These are phyloP conservation scores for Penicillium paxilli DNA, from an alignment of 495 filamentous ascomycete genomes.

Conservation along the genomic window DNA sequence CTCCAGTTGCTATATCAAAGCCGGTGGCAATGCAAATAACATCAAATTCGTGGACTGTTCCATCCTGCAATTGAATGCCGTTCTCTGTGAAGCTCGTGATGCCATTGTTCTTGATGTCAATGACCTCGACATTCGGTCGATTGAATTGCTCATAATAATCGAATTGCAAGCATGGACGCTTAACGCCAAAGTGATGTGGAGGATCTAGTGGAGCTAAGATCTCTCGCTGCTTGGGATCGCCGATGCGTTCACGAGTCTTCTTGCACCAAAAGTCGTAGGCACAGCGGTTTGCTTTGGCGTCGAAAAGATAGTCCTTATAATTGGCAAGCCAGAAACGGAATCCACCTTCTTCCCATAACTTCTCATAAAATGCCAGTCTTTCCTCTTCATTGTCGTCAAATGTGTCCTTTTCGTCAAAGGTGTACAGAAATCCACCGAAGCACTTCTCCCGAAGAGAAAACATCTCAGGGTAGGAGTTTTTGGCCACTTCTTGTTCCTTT, in stretches of 20 bases:
- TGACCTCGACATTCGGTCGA: constrained; percentile 52
- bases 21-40: constrained; percentile 54
- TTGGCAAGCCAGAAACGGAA: constrained; percentile 54
- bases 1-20: constrained; percentile 52
- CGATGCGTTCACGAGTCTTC: constrained; percentile 51
- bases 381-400: constrained; percentile 50
- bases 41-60: constrained; percentile 45
- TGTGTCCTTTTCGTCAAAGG: constrained; percentile 46
- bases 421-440: constrained; percentile 18
- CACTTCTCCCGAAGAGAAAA: constrained; percentile 5
- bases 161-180: constrained; percentile 53
- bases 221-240: constrained; percentile 47
- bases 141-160: constrained; percentile 62
- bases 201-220: constrained; percentile 51
- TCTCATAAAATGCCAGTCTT: constrained; percentile 47
- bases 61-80: constrained; percentile 45
- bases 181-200: constrained; percentile 55
- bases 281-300: constrained; percentile 47
- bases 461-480: constrained; percentile 8
- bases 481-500: constrained; percentile 3
- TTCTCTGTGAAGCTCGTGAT: constrained; percentile 44
- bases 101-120: constrained; percentile 50
- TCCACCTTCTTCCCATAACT: constrained; percentile 47
- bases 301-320: constrained; percentile 52
- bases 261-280: constrained; percentile 58